phyloP scores from a whole-genome alignment of 352 stramenopile genomes.

The Phytophthora pistaciae region DNA sequence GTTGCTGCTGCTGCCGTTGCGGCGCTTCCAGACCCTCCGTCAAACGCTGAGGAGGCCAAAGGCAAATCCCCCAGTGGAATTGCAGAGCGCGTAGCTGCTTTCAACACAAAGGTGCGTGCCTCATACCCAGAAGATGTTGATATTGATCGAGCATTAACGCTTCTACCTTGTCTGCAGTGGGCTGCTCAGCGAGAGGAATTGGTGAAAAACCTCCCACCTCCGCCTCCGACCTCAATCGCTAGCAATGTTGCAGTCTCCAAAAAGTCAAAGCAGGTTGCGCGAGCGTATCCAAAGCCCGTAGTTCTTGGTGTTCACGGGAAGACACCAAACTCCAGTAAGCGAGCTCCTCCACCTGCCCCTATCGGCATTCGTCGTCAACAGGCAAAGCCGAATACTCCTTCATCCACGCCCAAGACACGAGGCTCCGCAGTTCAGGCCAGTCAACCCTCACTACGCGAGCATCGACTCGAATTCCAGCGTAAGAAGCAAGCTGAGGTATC shows the following conservation, averaged over 20 bases:
- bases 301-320: conserved; percentile 14
- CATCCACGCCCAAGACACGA: conserved; percentile 18
- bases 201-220: conserved; percentile 29
- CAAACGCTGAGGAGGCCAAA: conserved; percentile 4
- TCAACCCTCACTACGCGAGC: conserved; percentile 31
- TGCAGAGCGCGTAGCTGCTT: conserved; percentile 59
- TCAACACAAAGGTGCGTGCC: conserved; percentile 58
- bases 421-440: conserved; percentile 1
- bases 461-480: conserved; percentile 38
- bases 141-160: conserved; percentile 2
- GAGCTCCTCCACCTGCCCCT: conserved; percentile 22
- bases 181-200: conserved; percentile 54
- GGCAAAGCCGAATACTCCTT: conserved; percentile 18
- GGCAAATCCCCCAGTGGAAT: conserved; percentile 2
- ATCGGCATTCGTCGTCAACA: conserved; percentile 19
- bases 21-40: conserved; percentile 31
- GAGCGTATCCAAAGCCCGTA: conserved; percentile 33
- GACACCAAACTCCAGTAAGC: conserved; percentile 9
- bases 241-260: conserved; percentile 14
- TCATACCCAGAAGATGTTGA: background rate
- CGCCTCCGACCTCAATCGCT: conserved; percentile 20
- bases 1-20: conserved; percentile 25
- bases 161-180: conserved; percentile 34
- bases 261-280: conserved; percentile 14
- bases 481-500: conserved; percentile 47